These are phyloP conservation scores for Cyberlindnera mississippiensis DNA, from an alignment of 805 yeast genomes.

Conservation along the genomic window DNA sequence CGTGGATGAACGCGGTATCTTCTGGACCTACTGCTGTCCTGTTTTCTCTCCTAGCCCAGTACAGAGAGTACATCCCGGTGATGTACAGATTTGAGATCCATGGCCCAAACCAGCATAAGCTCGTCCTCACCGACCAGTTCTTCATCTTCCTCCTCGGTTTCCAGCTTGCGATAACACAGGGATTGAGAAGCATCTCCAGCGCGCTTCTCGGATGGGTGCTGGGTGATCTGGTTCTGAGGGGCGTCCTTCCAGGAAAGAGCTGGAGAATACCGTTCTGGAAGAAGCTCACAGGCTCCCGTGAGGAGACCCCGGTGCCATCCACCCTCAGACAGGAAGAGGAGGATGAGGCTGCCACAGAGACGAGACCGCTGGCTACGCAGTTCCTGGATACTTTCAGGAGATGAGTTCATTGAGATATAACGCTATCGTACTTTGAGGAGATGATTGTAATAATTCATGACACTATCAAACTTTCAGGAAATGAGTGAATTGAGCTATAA, in stretches of 20 bases:
- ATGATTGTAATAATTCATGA: too few relatives aligned
- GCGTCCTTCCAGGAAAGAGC: constrained; percentile 34
- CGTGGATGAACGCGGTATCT: constrained; percentile 15
- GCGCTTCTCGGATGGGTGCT: constrained; percentile 34
- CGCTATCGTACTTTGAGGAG: too few relatives aligned
- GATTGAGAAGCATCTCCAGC: constrained; percentile 26
- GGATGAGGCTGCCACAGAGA: constrained; percentile 24
- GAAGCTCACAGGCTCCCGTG: constrained; percentile 3
- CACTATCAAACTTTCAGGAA: too few relatives aligned
- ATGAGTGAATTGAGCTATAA: too few relatives aligned
- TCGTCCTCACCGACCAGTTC: constrained; percentile 31
- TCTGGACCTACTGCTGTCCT: constrained; percentile 34
- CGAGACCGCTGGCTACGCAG: constrained; percentile 44
- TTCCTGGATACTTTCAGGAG: constrained; percentile 44
- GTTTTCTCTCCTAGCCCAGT: constrained; percentile 34
- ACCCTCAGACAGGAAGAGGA: constrained; percentile 15
- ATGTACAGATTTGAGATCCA: constrained; percentile 35
- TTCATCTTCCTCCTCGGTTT: constrained; percentile 30
- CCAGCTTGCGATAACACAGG: constrained; percentile 32
- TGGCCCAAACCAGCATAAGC: constrained; percentile 14
- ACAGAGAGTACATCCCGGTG: constrained; percentile 36
- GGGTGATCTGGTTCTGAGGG: constrained; percentile 33
- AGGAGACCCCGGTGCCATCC: constrained; percentile 7
- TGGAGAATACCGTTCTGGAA: constrained; percentile 36
- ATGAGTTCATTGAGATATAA: constrained; percentile 11